Percentiles rank a stretch among this genome's conserved stretches.
These are phyloP conservation scores for Phytophthora agathidicida DNA, from an alignment of 352 stramenopile genomes.

Conservation along the genomic window DNA sequence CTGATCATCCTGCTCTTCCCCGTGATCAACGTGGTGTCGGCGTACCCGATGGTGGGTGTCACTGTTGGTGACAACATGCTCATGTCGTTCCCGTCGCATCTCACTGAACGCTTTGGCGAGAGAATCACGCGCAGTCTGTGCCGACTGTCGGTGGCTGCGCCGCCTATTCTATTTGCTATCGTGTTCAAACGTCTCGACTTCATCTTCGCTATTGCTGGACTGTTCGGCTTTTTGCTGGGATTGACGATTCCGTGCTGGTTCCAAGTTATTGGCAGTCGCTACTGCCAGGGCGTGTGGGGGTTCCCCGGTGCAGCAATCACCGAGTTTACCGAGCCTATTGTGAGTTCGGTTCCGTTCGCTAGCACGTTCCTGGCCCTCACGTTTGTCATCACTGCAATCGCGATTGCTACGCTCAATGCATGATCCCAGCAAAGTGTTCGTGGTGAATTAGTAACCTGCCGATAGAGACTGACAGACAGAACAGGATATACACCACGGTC, in stretches of 20 bases:
- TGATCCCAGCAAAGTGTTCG: constrained; percentile 21
- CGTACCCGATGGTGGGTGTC: constrained; percentile 85
- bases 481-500: background rate
- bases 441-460: constrained; percentile 2
- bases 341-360: constrained; percentile 75
- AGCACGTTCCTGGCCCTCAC: constrained; percentile 65
- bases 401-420: constrained; percentile 65
- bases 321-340: constrained; percentile 63
- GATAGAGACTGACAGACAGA: constrained; percentile 25
- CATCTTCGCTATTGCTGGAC: constrained; percentile 78
- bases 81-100: constrained; percentile 73
- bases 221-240: constrained; percentile 82
- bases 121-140: constrained; percentile 56
- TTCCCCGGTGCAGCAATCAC: constrained; percentile 73
- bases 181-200: constrained; percentile 90
- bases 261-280: constrained; percentile 81
- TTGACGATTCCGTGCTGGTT: constrained; percentile 87
- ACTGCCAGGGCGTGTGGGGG: constrained; percentile 77
- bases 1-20: constrained; percentile 85
- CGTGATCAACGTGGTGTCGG: constrained; percentile 84
- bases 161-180: constrained; percentile 75
- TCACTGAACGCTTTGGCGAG: constrained; percentile 61
- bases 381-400: constrained; percentile 71
- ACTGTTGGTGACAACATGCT: constrained; percentile 88
- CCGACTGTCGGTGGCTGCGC: constrained; percentile 65